phyloP scores from a whole-genome alignment of 1,139 yeast species.

The Suhomyces chickasaworum region DNA sequence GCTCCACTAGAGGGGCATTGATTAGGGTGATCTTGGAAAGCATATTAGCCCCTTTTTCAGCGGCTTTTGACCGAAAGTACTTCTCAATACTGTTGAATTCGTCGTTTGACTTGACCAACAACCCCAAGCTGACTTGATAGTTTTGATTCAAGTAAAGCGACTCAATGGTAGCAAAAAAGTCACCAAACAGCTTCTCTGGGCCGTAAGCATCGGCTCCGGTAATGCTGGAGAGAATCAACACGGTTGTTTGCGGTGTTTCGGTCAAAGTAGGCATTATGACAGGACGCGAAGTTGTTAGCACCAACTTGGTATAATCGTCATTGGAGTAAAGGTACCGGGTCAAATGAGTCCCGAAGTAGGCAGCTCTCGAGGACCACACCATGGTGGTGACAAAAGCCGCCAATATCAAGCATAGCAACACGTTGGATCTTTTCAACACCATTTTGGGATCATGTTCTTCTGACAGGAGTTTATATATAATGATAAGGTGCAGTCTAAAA shows the following conservation, averaged over 20 bases:
- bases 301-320: background rate
- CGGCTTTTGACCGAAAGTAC: slow-evolving; percentile 6
- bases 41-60: too few species aligned
- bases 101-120: slow-evolving; percentile 27
- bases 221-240: slow-evolving; percentile 15
- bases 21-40: slow-evolving; percentile 30
- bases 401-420: background rate
- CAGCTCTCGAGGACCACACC: background rate
- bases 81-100: slow-evolving; percentile 28
- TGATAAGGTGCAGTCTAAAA: background rate
- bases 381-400: background rate
- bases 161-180: slow-evolving; percentile 28
- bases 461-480: too few species aligned
- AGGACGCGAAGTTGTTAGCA: background rate
- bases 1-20: slow-evolving; percentile 37
- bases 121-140: slow-evolving; percentile 30
- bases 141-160: slow-evolving; percentile 18
- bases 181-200: slow-evolving; percentile 23
- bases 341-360: background rate
- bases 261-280: background rate
- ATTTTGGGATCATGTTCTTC: background rate
- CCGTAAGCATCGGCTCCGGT: slow-evolving; percentile 35
- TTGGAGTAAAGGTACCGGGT: background rate
- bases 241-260: background rate
- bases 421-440: slow-evolving; percentile 4